A percentile compares a stretch with the other conserved stretches of the same genome.
phyloP scores from a whole-genome alignment of 306 rosid genomes.

The Phaseolus lunatus region DNA sequence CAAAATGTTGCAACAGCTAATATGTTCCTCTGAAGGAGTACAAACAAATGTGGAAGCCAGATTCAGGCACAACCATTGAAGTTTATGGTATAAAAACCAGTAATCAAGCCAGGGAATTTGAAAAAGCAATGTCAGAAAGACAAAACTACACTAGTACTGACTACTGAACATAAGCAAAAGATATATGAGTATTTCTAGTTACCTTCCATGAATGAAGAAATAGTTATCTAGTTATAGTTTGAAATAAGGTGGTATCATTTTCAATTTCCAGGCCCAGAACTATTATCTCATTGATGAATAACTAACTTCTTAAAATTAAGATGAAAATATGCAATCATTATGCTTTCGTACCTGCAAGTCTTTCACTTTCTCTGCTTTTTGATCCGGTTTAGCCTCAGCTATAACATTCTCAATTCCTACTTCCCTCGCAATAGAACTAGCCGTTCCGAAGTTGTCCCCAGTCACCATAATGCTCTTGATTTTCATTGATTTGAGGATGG shows the following conservation, averaged over 20 bases:
- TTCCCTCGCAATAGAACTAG: constrained; percentile 80
- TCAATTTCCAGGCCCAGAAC: constrained; percentile 15
- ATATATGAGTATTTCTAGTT: not conserved
- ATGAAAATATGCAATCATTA: constrained; percentile 14
- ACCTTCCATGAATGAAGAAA: not conserved
- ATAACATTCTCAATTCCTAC: constrained; percentile 75
- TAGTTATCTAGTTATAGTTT: not conserved
- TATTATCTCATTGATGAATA: constrained; percentile 9
- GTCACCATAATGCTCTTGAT: constrained; percentile 82
- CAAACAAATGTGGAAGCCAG: not conserved
- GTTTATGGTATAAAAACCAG: not conserved
- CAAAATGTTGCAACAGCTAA: not conserved
- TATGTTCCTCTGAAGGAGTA: constrained; percentile 1
- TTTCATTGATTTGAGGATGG: constrained; percentile 84
- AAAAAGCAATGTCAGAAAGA: not conserved
- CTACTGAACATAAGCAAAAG: not conserved
- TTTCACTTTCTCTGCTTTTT: constrained; percentile 79
- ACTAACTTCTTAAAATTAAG: not conserved
- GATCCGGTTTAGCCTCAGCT: constrained; percentile 85
- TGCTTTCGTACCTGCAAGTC: constrained; percentile 68
- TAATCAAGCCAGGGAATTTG: not conserved
- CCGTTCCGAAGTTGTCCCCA: constrained; percentile 92
- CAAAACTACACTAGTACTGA: not conserved
- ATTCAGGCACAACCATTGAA: not conserved
- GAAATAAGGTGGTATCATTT: not conserved